Base-by-base conservation (phyloP, 73 alveolate species). In the Paramecium octaurelia region DNA sequence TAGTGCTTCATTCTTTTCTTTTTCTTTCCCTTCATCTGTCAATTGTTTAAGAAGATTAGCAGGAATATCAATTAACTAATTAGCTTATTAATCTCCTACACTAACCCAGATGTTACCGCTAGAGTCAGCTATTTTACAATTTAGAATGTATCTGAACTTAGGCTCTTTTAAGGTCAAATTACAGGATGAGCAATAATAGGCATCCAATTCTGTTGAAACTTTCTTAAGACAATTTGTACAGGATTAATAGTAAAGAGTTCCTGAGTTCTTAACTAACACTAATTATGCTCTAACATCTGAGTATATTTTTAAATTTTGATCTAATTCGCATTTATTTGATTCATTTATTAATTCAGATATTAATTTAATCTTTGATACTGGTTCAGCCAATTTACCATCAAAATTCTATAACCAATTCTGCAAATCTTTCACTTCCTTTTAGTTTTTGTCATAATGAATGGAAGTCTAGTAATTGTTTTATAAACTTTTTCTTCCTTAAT, bases 41-140 rank as follows among this genome's bases (percentile, higher is more conserved):
- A 80, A 48, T 44, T 24, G 10, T 80, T 80, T 80, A 1, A 44
- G 4, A 3, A 40, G 24, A 31, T 42, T 5, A 31, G 91, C 91
- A 80, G 57, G 27, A 43, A 80, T 43, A 23, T 42, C 43, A 14
- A 80, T 23, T 18, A 80, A 2, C 14, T 18, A 18, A 23, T 46
- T 46, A 43, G 91, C 91, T 44, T 42, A 48, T 42, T 8, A 40
- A 48, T 80, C 73, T 4, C 91, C 75, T 9, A 46, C 50, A 23
- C 64, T 44, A 8, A 80, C 75, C 91, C 91, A 80, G 11, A 80
- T 44, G 16, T 48, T 80, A 4, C 50, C 43, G 20, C 64, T 80
- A 16, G 35, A 18, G 48, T 80, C 91, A 43, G 91, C 70, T 42
- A 80, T 80, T 48, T 80, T 80, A 18, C 91, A 80, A 80, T 46